These are phyloP conservation scores for Phoma sp. DNA, from an alignment of 2,329 filamentous ascomycete genomes.

Conservation along the genomic window DNA sequence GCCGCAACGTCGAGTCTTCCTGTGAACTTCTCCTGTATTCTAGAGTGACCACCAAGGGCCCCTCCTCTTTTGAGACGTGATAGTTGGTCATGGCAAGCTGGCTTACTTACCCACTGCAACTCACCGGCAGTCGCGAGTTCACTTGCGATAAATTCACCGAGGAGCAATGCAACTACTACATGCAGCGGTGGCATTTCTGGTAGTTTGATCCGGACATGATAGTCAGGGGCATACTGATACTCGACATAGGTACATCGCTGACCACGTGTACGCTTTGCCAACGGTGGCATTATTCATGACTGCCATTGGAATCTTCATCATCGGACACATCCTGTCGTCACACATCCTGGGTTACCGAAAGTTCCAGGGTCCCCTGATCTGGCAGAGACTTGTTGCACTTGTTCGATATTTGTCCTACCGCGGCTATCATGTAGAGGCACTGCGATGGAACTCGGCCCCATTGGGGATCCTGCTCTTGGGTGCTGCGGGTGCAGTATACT, in stretches of 20 bases:
- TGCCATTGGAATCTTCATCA: slow-evolving; percentile 56
- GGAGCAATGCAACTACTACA: slow-evolving; percentile 56
- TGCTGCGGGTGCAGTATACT: slow-evolving; percentile 30
- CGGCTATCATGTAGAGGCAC: slow-evolving; percentile 26
- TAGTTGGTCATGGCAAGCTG: slow-evolving; percentile 19
- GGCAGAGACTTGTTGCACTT: slow-evolving; percentile 15
- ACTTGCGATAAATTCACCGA: slow-evolving; percentile 47
- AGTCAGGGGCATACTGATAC: neutral
- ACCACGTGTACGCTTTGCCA: slow-evolving; percentile 59
- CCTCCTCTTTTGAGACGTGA: too few species aligned
- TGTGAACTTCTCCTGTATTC: too few species aligned
- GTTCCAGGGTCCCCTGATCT: neutral
- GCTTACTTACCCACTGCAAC: slow-evolving; percentile 23
- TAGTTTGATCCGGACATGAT: slow-evolving; percentile 28
- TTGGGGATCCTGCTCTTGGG: slow-evolving; percentile 34
- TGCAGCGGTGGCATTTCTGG: slow-evolving; percentile 58
- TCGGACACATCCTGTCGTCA: slow-evolving; percentile 47
- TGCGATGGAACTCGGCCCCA: slow-evolving; percentile 38
- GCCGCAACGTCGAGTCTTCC: too few species aligned
- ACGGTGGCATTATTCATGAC: slow-evolving; percentile 61
- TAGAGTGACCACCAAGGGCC: too few species aligned
- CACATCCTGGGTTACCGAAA: slow-evolving; percentile 30
- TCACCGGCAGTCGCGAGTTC: slow-evolving; percentile 26
- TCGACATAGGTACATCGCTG: slow-evolving; percentile 58
- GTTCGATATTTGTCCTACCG: slow-evolving; percentile 39